These are phyloP conservation scores for Mrakia blollopis DNA, from an alignment of 768 basidiomycete species.

Conservation along the genomic window DNA sequence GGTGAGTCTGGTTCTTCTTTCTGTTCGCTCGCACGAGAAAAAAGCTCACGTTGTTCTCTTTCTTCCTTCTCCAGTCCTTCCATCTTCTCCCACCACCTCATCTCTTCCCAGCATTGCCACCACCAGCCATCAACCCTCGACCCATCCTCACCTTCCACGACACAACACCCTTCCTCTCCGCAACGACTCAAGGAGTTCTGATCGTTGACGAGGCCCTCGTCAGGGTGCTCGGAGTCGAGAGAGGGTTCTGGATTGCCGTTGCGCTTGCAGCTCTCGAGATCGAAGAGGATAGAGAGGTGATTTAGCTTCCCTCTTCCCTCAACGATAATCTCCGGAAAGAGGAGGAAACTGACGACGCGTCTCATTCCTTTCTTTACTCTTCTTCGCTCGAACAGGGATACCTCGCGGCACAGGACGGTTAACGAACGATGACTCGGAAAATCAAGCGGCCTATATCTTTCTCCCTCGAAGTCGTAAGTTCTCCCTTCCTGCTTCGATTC, in stretches of 20 bases:
- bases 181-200: conserved; percentile 16
- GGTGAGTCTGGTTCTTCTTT: neutral
- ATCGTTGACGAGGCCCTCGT: conserved; percentile 21
- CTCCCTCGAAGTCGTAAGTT: neutral
- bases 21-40: too few species aligned
- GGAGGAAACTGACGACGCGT: neutral
- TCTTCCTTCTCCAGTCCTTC: neutral
- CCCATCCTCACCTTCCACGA: conserved; percentile 19
- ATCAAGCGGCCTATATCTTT: neutral
- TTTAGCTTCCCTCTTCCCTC: neutral
- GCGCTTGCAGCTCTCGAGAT: conserved; percentile 7
- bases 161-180: conserved; percentile 13
- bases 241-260: conserved; percentile 23
- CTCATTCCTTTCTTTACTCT: neutral
- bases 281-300: conserved; percentile 17
- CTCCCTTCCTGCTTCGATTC: neutral
- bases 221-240: conserved; percentile 12
- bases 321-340: too few species aligned
- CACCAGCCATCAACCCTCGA: conserved; percentile 13
- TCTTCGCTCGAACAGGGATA: neutral
- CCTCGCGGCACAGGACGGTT: conserved; percentile 9
- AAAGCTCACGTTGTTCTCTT: neutral
- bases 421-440: neutral
- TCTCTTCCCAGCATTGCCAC: neutral
- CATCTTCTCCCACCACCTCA: conserved; percentile 9